Evolutionary conservation across 208 protist species (phyloP).

Genomic region (Trypanosoma melophagium): DNA sequence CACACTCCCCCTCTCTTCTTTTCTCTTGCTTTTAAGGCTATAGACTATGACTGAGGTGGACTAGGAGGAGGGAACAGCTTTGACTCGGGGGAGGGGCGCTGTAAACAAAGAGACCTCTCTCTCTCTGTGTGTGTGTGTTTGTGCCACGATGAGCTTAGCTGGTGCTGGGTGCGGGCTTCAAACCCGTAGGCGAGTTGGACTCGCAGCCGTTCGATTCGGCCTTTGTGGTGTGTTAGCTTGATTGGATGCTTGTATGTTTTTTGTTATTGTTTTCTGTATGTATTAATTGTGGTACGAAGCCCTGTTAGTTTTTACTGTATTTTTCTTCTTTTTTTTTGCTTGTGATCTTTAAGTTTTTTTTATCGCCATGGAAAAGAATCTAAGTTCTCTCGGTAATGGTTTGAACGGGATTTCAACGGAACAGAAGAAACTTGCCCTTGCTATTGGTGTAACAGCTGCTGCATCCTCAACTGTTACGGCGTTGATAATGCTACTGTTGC

Average conservation of each 20-base stretch:
- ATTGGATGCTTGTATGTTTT: too few relatives aligned
- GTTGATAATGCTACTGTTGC: neutral
- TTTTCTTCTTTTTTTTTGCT: constrained; percentile 21
- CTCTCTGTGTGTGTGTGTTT: neutral
- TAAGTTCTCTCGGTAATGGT: neutral
- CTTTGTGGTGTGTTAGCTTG: constrained; percentile 70
- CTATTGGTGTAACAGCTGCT: neutral
- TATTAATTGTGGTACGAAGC: too few relatives aligned
- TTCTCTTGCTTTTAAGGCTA: too few relatives aligned
- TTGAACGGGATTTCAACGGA: constrained; percentile 4
- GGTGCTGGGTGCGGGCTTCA: constrained; percentile 92
- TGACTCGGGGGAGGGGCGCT: too few relatives aligned
- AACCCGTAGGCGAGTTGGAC: constrained; percentile 91
- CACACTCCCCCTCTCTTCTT: too few relatives aligned
- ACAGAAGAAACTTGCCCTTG: constrained; percentile 19
- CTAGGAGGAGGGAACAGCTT: too few relatives aligned
- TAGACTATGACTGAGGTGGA: too few relatives aligned
- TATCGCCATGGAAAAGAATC: constrained; percentile 5
- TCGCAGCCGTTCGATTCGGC: constrained; percentile 93
- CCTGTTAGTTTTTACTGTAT: too few relatives aligned
- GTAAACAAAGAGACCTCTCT: too few relatives aligned
- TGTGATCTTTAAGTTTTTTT: constrained; percentile 8
- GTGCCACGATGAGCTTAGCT: constrained; percentile 88
- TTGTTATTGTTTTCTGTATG: too few relatives aligned
- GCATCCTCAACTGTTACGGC: constrained; percentile 17